phyloP scores from a whole-genome alignment of 2,329 filamentous ascomycete genomes.

The Xylariaceae sp. region DNA sequence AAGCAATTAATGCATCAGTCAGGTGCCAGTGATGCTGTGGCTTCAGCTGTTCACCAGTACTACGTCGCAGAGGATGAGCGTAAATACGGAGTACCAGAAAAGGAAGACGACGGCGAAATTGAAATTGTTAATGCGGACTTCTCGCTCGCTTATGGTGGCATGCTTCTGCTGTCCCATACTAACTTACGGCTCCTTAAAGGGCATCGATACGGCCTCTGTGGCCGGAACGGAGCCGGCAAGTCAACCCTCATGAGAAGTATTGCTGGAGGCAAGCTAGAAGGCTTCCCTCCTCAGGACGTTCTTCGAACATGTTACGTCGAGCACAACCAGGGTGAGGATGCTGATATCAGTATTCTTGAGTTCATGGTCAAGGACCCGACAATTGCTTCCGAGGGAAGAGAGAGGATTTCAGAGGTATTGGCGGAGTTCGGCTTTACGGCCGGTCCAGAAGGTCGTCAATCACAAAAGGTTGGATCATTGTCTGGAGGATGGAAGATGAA shows the following conservation, averaged over 20 bases:
- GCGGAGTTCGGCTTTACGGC: conserved; percentile 92
- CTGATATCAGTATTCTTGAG: conserved; percentile 92
- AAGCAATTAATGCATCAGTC: conserved; percentile 69
- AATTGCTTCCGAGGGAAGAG: conserved; percentile 76
- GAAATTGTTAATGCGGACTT: conserved; percentile 99
- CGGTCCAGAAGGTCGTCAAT: conserved; percentile 86
- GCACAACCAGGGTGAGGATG: conserved; percentile 98
- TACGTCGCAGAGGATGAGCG: conserved; percentile 86
- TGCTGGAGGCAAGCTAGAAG: conserved; percentile 92
- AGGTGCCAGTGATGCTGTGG: conserved; percentile 67
- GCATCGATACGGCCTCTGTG: conserved; percentile 95
- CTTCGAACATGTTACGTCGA: conserved; percentile 97
- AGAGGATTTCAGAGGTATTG: conserved; percentile 83
- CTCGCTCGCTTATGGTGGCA: conserved; percentile 95
- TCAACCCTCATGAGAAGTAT: conserved; percentile 99
- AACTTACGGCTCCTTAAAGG: conserved; percentile 94
- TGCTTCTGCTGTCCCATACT: conserved; percentile 94
- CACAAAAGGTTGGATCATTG: conserved; percentile 88
- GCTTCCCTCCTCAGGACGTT: conserved; percentile 90
- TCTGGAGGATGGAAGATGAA: conserved; percentile 99
- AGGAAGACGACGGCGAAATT: conserved; percentile 88
- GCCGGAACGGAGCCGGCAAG: conserved; percentile 96
- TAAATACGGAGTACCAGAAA: conserved; percentile 81
- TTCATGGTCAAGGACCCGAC: conserved; percentile 90
- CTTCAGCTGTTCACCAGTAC: conserved; percentile 74